Conservation (phyloP, 2,329 filamentous ascomycete genomes). For the Sphaerulina musiva region DNA sequence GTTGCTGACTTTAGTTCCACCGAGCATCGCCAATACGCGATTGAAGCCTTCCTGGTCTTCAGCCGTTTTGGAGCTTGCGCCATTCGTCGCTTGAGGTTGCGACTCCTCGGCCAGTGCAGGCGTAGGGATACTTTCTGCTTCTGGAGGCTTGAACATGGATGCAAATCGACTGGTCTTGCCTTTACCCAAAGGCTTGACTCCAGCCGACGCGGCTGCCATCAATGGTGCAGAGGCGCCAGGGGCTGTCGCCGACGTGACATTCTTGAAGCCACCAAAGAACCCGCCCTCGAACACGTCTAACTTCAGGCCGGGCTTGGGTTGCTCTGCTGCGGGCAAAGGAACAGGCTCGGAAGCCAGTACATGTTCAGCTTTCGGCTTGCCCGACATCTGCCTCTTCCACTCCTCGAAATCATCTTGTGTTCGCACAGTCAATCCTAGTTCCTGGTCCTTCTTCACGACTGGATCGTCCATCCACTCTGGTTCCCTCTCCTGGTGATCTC, state of each 20-base stretch:
- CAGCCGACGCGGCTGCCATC: conserved; percentile 1
- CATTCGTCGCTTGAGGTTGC: conserved; percentile 21
- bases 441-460: conserved; percentile 54
- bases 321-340: conserved; percentile 17
- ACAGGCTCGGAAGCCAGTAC: conserved; percentile 12
- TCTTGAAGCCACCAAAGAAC: conserved; percentile 62
- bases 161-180: conserved; percentile 78
- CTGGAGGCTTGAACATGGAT: conserved; percentile 52
- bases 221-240: conserved; percentile 17
- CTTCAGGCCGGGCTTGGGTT: conserved; percentile 43
- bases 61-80: conserved; percentile 41
- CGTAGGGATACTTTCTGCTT: conserved; percentile 20
- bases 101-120: conserved; percentile 12
- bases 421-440: conserved; percentile 42
- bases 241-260: conserved; percentile 32
- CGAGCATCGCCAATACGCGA: conserved; percentile 69
- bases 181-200: conserved; percentile 40
- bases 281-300: conserved; percentile 66
- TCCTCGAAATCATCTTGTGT: conserved; percentile 89
- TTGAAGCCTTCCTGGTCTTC: conserved; percentile 77
- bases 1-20: conserved; percentile 32
- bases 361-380: conserved; percentile 35
- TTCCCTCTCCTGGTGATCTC: conserved; percentile 62
- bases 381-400: conserved; percentile 84
- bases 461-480: conserved; percentile 77